Percentiles rank a stretch among this genome's conserved stretches.
These are phyloP conservation scores for Tricholoma furcatifolium DNA, from an alignment of 768 basidiomycete genomes.

Conservation along the genomic window DNA sequence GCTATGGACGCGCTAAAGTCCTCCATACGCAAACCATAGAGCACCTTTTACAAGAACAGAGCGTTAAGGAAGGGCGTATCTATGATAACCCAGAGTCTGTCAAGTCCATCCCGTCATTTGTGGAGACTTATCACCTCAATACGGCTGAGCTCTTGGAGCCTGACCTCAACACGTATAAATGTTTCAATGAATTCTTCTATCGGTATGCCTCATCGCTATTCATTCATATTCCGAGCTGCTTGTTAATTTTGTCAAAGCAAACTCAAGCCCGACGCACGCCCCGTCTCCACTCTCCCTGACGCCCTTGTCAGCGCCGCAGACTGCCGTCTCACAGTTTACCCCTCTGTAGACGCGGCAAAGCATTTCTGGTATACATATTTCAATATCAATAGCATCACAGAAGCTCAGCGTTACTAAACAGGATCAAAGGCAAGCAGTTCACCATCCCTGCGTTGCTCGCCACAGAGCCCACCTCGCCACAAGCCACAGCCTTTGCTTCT, in stretches of 20 bases:
- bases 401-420: constrained; percentile 11
- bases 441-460: constrained; percentile 59
- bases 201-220: constrained; percentile 28
- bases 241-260: constrained; percentile 31
- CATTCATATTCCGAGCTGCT: background rate
- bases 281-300: constrained; percentile 50
- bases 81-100: constrained; percentile 54
- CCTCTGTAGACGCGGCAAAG: constrained; percentile 53
- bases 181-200: constrained; percentile 80
- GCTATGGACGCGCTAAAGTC: constrained; percentile 46
- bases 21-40: constrained; percentile 49
- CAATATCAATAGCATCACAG: background rate
- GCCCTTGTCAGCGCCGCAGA: constrained; percentile 70
- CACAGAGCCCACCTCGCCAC: constrained; percentile 39
- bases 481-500: constrained; percentile 38
- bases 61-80: constrained; percentile 56
- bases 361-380: constrained; percentile 57
- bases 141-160: constrained; percentile 61
- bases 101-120: constrained; percentile 53
- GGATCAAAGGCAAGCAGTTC: constrained; percentile 73
- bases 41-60: constrained; percentile 51
- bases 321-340: constrained; percentile 70
- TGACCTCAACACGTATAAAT: constrained; percentile 59
- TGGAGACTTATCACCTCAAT: constrained; percentile 53
- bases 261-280: constrained; percentile 58